Conservation (phyloP, 768 basidiomycete genomes). For the Termitomyces sp. region DNA sequence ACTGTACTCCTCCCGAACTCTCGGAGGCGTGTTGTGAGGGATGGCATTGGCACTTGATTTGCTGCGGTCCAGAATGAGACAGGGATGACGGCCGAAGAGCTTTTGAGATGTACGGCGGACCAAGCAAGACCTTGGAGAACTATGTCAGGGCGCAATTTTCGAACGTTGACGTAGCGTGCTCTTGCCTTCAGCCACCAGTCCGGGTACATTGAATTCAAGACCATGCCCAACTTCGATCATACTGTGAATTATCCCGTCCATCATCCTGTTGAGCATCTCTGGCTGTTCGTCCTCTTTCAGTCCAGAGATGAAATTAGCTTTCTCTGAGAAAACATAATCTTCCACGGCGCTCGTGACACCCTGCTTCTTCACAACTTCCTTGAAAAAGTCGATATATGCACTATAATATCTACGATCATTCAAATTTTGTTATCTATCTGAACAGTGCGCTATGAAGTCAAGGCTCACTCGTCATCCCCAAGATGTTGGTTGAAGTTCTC, state of each 20-base stretch:
- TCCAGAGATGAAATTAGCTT: conserved; percentile 34
- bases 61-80: conserved; percentile 17
- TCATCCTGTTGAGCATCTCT: conserved; percentile 42
- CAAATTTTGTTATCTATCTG: background rate
- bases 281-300: conserved; percentile 27
- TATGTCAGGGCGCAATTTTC: background rate
- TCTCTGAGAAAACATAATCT: conserved; percentile 46
- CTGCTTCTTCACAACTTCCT: conserved; percentile 29
- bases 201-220: conserved; percentile 54
- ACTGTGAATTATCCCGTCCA: conserved; percentile 38
- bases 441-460: background rate
- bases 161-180: background rate
- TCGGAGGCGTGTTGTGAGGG: conserved; percentile 7
- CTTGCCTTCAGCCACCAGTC: conserved; percentile 58
- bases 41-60: background rate
- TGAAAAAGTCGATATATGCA: conserved; percentile 50
- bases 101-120: conserved; percentile 40
- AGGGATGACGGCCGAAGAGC: conserved; percentile 28
- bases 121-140: conserved; percentile 47
- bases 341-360: conserved; percentile 41
- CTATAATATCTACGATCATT: conserved; percentile 41
- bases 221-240: conserved; percentile 63
- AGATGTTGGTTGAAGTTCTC: conserved; percentile 50
- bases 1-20: background rate
- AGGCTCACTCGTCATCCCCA: conserved; percentile 44